phyloP scores from a whole-genome alignment of 2,329 filamentous ascomycete genomes.

The Neopestalotiopsis clavispora region DNA sequence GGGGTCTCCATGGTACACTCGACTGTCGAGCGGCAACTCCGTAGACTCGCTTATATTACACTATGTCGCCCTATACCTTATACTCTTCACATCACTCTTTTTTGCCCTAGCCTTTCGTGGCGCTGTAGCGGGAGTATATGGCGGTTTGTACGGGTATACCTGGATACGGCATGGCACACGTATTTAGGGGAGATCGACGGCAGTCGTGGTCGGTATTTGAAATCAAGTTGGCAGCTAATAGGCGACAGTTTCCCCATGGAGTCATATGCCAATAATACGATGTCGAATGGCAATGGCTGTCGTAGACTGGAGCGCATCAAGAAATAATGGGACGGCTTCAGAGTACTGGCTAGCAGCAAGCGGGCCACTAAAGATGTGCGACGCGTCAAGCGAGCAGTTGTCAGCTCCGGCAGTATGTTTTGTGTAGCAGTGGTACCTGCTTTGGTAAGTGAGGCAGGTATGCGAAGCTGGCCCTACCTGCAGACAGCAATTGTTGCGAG shows the following conservation, averaged over 20 bases:
- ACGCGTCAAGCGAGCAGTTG: not conserved
- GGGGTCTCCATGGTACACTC: not conserved
- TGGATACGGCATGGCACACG: not conserved
- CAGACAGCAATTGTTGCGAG: too few species aligned
- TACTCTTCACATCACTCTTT: not conserved
- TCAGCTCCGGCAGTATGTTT: not conserved
- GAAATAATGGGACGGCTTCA: not conserved
- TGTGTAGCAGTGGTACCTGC: too few species aligned
- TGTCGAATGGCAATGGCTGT: too few species aligned
- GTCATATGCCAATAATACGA: not conserved
- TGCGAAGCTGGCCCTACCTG: too few species aligned
- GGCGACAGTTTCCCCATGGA: not conserved
- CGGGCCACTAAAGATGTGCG: not conserved
- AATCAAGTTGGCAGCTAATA: not conserved
- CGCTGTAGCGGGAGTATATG: not conserved
- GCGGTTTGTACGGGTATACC: not conserved
- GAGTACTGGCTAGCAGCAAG: not conserved
- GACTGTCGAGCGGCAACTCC: not conserved
- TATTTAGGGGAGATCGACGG: not conserved
- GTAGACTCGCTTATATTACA: not conserved
- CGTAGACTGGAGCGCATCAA: not conserved
- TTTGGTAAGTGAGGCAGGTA: too few species aligned
- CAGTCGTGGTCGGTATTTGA: not conserved
- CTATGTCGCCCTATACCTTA: not conserved
- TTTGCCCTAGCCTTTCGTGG: not conserved